Base-by-base conservation (phyloP, 176 grass and related monocot genomes). In the Alopecurus myosuroides region DNA sequence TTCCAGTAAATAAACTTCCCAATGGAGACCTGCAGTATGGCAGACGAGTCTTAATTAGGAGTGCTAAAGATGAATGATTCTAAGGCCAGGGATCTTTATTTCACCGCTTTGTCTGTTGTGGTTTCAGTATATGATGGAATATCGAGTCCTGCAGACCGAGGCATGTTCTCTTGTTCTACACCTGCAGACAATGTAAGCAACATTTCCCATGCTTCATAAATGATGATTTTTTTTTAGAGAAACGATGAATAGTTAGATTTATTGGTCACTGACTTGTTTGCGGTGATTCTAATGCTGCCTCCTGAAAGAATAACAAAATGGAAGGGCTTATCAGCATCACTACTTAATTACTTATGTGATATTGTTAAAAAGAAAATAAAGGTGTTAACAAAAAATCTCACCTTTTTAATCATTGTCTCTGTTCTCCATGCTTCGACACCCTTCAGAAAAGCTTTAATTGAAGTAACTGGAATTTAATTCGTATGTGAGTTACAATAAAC, bases 401-500 rank as follows among this genome's bases (percentile, higher is more conserved):
- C 94, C 83, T 33, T 84, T 64, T 90, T 79, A 11, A 57, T 70
- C 73, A 90, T 75, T 1, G 85, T 87, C 82, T 95, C 91, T 83
- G 75, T 90, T 52, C 93, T 95, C 93, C 95, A 95, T 4, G 85
- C 85, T 6, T 90, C 83, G 46, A 95, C 39, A 46, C 87, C 93
- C 76, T 85, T 98, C 19, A 88, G 82, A 78, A 92, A 98, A 39
- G 91, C 92, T n/a, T n/a, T n/a, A n/a, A n/a, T n/a, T n/a, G n/a
- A n/a, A n/a, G n/a, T n/a, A n/a, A n/a, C n/a, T n/a, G n/a, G n/a
- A n/a, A n/a, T n/a, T n/a, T n/a, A n/a, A n/a, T n/a, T n/a, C n/a
- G n/a, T n/a, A n/a, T n/a, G n/a, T n/a, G n/a, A n/a, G n/a, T n/a
- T n/a, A n/a, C n/a, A n/a, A n/a, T n/a, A n/a, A n/a, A n/a, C n/a